Evolutionary conservation across 192 early-diverging fungal species (phyloP), one percentile per base, ranked within the genome.

Genomic region (Podochytrium sp.): DNA sequence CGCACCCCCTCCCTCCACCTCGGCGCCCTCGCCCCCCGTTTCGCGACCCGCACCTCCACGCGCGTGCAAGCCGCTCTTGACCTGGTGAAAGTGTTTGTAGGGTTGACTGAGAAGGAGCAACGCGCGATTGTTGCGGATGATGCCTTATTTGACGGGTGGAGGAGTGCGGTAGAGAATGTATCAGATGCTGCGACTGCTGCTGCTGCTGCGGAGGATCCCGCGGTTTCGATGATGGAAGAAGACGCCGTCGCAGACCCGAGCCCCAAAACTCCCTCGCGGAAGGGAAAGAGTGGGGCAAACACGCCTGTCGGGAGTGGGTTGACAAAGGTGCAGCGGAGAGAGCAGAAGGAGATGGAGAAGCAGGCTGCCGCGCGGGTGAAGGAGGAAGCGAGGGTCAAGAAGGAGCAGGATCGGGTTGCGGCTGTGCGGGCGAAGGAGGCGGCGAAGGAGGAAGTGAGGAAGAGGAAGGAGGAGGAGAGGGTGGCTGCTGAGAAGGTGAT

Each of bases 361-460:
- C 51, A 16, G 50, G 67, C 50, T 18, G 67, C 67, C 7, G 7
- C 18, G 32, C 42, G 61, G 39, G n/a, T 40, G 7, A 72, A 61
- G 49, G 70, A 72, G 10, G 58, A 61, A 34, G 18, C 30, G 42
- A 72, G 34, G 33, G 66, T 55, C 25, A 69, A 55, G 35, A 69
- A 69, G 66, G 66, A 55, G 42, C 1, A 1, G 12, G 18, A n/a
- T 66, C 20, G 49, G 2, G 27, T 20, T 32, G 10, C 43, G 16
- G 27, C 16, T 2, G 6, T 20, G 16, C 55, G 61, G 49, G 70
- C 59, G 39, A 72, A 72, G 49, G 6, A 40, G 37, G 67, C 25
- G 25, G 67, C 67, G 0, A 69, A 69, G 35, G 70, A 72, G 49
- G 70, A 72, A 35, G 70, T 61, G 18, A 37, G 30, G 33, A 30